These are phyloP conservation scores for Pyrenopolyporus hunteri DNA, from an alignment of 495 filamentous ascomycete species.

Conservation along the genomic window DNA sequence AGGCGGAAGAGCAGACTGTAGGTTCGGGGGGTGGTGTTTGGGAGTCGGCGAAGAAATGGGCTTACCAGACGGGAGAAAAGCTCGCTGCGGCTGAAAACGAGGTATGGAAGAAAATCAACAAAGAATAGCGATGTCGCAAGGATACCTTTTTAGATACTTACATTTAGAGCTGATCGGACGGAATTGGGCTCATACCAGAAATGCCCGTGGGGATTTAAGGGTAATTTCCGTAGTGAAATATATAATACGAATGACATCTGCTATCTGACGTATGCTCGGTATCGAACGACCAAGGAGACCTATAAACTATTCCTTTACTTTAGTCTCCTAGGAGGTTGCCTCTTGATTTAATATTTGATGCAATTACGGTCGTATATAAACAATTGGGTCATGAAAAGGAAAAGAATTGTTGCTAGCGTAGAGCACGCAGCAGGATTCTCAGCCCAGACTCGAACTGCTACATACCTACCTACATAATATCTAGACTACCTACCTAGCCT, in stretches of 20 bases:
- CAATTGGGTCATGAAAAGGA: too few relatives aligned
- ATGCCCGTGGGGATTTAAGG: constrained; percentile 1
- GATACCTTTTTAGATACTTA: neutral
- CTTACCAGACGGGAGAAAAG: constrained; percentile 64
- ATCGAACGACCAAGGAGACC: neutral
- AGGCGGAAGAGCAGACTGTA: constrained; percentile 37
- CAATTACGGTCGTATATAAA: too few relatives aligned
- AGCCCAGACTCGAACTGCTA: too few relatives aligned
- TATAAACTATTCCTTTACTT: neutral
- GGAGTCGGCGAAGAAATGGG: constrained; percentile 64
- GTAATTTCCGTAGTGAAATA: neutral
- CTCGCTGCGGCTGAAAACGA: constrained; percentile 68
- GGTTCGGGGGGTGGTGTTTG: constrained; percentile 55
- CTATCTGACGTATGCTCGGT: neutral
- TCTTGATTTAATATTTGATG: neutral
- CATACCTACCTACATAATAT: neutral
- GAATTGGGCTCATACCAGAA: constrained; percentile 4
- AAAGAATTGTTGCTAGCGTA: too few relatives aligned
- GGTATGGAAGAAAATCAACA: constrained; percentile 74
- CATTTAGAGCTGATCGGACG: neutral
- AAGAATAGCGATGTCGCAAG: constrained; percentile 39
- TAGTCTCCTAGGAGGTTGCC: constrained; percentile 2
- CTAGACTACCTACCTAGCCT: constrained; percentile 6
- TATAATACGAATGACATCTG: constrained; percentile 1
- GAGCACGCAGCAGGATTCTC: too few relatives aligned